Evolutionary conservation across 1,139 yeast genomes (phyloP).

Genomic region (Scheffersomyces stambukii): DNA sequence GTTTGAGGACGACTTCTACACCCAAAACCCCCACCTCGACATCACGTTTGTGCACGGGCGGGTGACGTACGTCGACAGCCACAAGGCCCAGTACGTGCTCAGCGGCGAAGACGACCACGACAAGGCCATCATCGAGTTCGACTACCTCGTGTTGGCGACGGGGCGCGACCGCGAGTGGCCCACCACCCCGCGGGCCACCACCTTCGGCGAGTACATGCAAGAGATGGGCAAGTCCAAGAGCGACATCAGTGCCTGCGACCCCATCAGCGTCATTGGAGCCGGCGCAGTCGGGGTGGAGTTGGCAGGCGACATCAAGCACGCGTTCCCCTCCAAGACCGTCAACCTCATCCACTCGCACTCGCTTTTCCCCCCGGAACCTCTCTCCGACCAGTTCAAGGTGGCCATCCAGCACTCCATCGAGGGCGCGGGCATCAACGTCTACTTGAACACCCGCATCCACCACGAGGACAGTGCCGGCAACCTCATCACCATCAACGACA

Average conservation of each 20-base stretch:
- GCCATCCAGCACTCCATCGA: constrained; percentile 23
- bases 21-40: constrained; percentile 4
- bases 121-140: constrained; percentile 34
- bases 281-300: constrained; percentile 51
- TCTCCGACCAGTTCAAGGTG: constrained; percentile 27
- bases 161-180: constrained; percentile 56
- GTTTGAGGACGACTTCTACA: constrained; percentile 3
- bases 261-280: constrained; percentile 40
- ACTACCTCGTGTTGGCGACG: constrained; percentile 45
- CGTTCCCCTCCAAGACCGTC: constrained; percentile 31
- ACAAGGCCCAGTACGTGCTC: constrained; percentile 21
- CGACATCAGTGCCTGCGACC: constrained; percentile 18
- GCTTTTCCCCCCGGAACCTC: constrained; percentile 38
- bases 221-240: constrained; percentile 31
- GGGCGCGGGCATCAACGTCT: constrained; percentile 16
- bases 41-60: constrained; percentile 39
- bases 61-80: constrained; percentile 26
- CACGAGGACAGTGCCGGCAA: constrained; percentile 24
- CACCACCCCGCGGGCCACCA: constrained; percentile 42
- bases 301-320: constrained; percentile 42
- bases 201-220: constrained; percentile 20
- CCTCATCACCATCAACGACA: constrained; percentile 25
- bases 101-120: constrained; percentile 10
- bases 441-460: constrained; percentile 23
- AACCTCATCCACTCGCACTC: constrained; percentile 39